phyloP scores from a whole-genome alignment of 176 grass and related monocot genomes.

The Eragrostis nindensis region DNA sequence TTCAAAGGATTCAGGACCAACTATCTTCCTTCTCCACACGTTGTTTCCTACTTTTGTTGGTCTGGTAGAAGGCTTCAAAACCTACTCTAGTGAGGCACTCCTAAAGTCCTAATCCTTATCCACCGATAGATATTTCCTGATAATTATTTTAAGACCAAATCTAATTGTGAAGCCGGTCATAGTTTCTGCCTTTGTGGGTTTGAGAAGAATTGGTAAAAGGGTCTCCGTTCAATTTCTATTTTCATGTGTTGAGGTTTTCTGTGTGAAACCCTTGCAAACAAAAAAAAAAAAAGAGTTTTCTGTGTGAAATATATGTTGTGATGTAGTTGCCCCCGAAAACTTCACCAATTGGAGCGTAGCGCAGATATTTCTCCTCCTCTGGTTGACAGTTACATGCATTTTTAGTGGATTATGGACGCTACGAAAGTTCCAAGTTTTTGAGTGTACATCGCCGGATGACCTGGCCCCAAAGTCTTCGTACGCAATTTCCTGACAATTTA shows the following conservation, averaged over 20 bases:
- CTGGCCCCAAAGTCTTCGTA: conserved; percentile 4
- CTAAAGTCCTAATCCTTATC: background rate
- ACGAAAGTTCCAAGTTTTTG: conserved; percentile 8
- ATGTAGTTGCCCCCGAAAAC: conserved; percentile 6
- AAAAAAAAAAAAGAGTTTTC: too few relatives aligned
- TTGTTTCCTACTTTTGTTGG: background rate
- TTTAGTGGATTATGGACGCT: background rate
- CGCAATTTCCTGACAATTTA: conserved; percentile 21
- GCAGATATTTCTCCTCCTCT: background rate
- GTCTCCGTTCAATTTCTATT: background rate
- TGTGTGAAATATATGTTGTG: too few relatives aligned
- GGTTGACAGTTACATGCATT: background rate
- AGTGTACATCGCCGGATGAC: background rate
- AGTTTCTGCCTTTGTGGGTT: too few relatives aligned
- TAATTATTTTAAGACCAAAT: background rate
- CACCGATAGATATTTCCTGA: background rate
- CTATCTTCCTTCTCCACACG: background rate
- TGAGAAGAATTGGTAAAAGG: too few relatives aligned
- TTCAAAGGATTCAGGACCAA: background rate
- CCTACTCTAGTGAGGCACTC: too few relatives aligned
- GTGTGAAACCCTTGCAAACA: too few relatives aligned
- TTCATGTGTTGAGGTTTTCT: background rate
- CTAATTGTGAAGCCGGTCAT: background rate
- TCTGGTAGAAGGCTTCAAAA: background rate
- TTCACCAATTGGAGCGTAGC: conserved; percentile 8